phyloP scores from a whole-genome alignment of 257 asterid species.

The Fraxinus anomala region DNA sequence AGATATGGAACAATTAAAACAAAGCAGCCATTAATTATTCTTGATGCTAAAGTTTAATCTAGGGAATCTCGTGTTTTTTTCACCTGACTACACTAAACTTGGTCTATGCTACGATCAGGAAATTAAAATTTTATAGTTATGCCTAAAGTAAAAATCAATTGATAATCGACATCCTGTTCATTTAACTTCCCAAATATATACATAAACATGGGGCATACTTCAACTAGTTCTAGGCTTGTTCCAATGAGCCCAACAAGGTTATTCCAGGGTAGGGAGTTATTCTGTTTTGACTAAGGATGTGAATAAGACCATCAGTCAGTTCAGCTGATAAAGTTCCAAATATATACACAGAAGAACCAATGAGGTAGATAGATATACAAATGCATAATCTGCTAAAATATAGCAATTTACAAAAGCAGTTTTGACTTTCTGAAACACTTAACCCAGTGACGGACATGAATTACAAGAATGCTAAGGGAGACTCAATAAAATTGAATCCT shows the following conservation, averaged over 20 bases:
- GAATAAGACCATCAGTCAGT: neutral
- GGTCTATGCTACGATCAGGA: neutral
- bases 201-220: neutral
- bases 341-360: neutral
- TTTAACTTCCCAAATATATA: neutral
- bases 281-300: neutral
- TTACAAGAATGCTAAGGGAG: neutral
- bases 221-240: neutral
- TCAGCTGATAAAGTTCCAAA: neutral
- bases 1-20: neutral
- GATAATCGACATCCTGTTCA: neutral
- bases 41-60: neutral
- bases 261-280: neutral
- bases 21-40: neutral
- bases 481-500: neutral
- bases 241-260: neutral
- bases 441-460: conserved; percentile 1
- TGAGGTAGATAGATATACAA: neutral
- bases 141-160: neutral
- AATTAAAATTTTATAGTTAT: neutral
- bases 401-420: neutral
- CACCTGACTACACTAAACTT: neutral
- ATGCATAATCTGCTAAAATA: neutral
- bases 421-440: neutral
- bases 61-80: neutral